Evolutionary conservation across 2,329 filamentous ascomycete species (phyloP).

Genomic region (Chalara sp.): DNA sequence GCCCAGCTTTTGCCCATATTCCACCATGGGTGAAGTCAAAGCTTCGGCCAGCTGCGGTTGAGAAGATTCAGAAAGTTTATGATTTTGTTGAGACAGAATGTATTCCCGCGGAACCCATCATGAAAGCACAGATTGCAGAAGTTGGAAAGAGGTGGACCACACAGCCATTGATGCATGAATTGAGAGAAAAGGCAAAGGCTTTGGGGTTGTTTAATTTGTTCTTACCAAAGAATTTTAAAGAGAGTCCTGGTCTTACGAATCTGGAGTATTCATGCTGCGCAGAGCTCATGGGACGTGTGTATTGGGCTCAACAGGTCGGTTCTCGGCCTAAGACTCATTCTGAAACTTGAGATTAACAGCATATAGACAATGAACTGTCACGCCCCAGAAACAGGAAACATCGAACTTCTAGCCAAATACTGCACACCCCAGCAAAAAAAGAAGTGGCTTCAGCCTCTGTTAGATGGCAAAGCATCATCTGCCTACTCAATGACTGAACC

Average conservation of each 20-base stretch:
- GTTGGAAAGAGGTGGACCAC: slow-evolving; percentile 30
- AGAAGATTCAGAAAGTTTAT: slow-evolving; percentile 35
- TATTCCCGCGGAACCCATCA: slow-evolving; percentile 35
- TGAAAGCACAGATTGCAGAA: slow-evolving; percentile 31
- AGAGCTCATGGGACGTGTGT: slow-evolving; percentile 38
- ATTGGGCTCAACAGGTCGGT: slow-evolving; percentile 31
- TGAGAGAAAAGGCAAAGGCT: slow-evolving; percentile 34
- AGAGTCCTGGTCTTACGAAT: slow-evolving; percentile 38
- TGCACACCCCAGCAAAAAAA: slow-evolving; percentile 42
- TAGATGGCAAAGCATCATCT: slow-evolving; percentile 41
- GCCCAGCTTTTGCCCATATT: slow-evolving; percentile 31
- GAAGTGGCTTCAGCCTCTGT: slow-evolving; percentile 40
- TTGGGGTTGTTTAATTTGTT: slow-evolving; percentile 34
- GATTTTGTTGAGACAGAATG: slow-evolving; percentile 38
- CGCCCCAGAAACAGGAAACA: slow-evolving; percentile 43
- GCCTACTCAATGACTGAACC: slow-evolving; percentile 47
- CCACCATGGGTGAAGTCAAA: slow-evolving; percentile 33
- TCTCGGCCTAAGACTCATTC: background rate
- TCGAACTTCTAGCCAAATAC: slow-evolving; percentile 46
- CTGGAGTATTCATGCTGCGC: slow-evolving; percentile 39
- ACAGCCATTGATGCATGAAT: slow-evolving; percentile 33
- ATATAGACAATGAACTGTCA: slow-evolving; percentile 36
- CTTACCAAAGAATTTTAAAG: slow-evolving; percentile 33
- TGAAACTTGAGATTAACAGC: background rate
- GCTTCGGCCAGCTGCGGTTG: slow-evolving; percentile 29